These are phyloP conservation scores for Ogataea dorogensis DNA, from an alignment of 805 yeast species.

Conservation along the genomic window DNA sequence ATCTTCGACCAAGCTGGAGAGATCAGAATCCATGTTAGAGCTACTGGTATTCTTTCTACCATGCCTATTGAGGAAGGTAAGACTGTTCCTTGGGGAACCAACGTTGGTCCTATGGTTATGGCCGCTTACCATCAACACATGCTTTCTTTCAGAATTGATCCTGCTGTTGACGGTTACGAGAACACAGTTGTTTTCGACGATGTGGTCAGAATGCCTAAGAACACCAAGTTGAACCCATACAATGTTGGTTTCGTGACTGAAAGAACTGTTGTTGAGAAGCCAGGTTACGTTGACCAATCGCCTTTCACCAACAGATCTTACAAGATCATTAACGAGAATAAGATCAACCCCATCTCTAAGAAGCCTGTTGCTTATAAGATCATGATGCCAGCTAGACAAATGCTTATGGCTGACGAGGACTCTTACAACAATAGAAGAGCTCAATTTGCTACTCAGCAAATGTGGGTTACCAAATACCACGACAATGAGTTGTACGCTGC, in stretches of 20 bases:
- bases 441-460: constrained; percentile 68
- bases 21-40: constrained; percentile 74
- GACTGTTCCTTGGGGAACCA: constrained; percentile 70
- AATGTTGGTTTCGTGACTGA: constrained; percentile 68
- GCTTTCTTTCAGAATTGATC: constrained; percentile 75
- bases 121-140: constrained; percentile 86
- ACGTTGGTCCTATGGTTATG: constrained; percentile 75
- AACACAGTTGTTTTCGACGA: constrained; percentile 75
- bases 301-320: constrained; percentile 73
- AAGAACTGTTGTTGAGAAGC: constrained; percentile 63
- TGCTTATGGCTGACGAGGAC: constrained; percentile 63
- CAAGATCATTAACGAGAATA: constrained; percentile 72
- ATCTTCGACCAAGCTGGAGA: constrained; percentile 78
- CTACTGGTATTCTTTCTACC: constrained; percentile 83
- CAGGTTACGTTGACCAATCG: constrained; percentile 70
- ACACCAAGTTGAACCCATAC: constrained; percentile 56
- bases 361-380: constrained; percentile 77
- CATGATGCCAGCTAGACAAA: constrained; percentile 70
- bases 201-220: constrained; percentile 56
- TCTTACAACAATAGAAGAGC: constrained; percentile 73
- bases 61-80: constrained; percentile 74
- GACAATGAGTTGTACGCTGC: constrained; percentile 76
- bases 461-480: constrained; percentile 78
- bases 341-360: constrained; percentile 65
- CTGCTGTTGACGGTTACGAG: constrained; percentile 77